These are phyloP conservation scores for Exophiala dermatitidis DNA, from an alignment of 2,329 filamentous ascomycete species.

Conservation along the genomic window DNA sequence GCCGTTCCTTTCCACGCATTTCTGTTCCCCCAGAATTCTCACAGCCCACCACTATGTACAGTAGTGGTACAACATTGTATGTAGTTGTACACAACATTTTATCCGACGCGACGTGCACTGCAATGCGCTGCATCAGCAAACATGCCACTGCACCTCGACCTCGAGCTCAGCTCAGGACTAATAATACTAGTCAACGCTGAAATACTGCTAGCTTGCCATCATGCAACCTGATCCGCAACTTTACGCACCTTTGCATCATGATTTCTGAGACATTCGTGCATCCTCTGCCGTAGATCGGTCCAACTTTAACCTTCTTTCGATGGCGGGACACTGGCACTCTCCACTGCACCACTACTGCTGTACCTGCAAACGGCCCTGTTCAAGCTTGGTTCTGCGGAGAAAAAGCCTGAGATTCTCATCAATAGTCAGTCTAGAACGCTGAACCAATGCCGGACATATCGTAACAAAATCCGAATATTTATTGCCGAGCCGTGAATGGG, in stretches of 20 bases:
- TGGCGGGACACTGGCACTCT: too few relatives aligned
- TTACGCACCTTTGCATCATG: constrained; percentile 17
- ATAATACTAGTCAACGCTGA: not conserved
- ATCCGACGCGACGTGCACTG: too few relatives aligned
- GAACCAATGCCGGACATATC: too few relatives aligned
- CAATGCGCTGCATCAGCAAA: too few relatives aligned
- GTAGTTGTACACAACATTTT: too few relatives aligned
- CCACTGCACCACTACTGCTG: not conserved
- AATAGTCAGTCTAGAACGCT: too few relatives aligned
- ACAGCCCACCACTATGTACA: constrained; percentile 6
- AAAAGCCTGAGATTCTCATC: too few relatives aligned
- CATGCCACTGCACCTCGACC: not conserved
- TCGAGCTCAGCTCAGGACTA: constrained; percentile 1
- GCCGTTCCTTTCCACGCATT: not conserved
- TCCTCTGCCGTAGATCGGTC: constrained; percentile 11
- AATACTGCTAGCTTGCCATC: constrained; percentile 9
- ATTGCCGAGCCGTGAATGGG: not conserved
- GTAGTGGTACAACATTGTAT: too few relatives aligned
- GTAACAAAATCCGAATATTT: not conserved
- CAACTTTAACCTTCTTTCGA: constrained; percentile 14
- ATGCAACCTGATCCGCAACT: constrained; percentile 13
- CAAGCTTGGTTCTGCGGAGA: constrained; percentile 1
- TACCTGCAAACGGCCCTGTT: not conserved
- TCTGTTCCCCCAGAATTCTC: constrained; percentile 4
- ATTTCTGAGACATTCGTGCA: constrained; percentile 23